phyloP scores from a whole-genome alignment of 257 asterid species.

The Gentiana dahurica region DNA sequence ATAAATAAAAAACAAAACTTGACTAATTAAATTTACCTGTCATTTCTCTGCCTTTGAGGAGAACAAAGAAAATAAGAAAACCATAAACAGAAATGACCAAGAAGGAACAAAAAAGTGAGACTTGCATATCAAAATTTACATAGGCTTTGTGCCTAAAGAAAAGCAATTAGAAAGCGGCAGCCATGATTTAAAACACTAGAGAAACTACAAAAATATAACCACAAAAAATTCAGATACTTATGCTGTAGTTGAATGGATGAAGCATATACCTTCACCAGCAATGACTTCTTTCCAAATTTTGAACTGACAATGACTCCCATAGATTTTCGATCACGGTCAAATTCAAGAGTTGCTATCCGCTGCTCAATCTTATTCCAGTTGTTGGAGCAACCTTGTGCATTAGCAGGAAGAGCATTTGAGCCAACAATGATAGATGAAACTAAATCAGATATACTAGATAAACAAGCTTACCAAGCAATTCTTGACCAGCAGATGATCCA shows the following conservation, averaged over 20 bases:
- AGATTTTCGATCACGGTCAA: constrained; percentile 96
- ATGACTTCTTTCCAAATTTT: constrained; percentile 43
- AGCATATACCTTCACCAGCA: constrained; percentile 72
- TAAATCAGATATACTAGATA: not conserved
- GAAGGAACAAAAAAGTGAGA: not conserved
- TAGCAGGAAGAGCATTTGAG: constrained; percentile 19
- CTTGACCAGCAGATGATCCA: constrained; percentile 41
- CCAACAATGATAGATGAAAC: constrained; percentile 4
- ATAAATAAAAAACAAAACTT: too few species aligned
- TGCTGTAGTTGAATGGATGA: not conserved
- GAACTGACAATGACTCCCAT: constrained; percentile 91
- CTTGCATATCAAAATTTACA: not conserved
- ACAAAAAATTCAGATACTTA: not conserved
- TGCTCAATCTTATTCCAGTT: constrained; percentile 62
- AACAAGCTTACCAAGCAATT: constrained; percentile 54
- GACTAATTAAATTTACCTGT: too few species aligned
- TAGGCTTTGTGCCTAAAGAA: not conserved
- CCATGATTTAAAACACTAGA: not conserved
- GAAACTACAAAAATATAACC: not conserved
- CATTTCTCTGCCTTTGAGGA: too few species aligned
- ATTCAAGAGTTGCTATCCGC: constrained; percentile 96
- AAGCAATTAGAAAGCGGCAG: too few species aligned
- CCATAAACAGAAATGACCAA: too few species aligned
- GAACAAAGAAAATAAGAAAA: too few species aligned
- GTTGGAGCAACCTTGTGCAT: constrained; percentile 52